phyloP scores from a whole-genome alignment of 2,329 filamentous ascomycete species.

The Seiridium cupressi region DNA sequence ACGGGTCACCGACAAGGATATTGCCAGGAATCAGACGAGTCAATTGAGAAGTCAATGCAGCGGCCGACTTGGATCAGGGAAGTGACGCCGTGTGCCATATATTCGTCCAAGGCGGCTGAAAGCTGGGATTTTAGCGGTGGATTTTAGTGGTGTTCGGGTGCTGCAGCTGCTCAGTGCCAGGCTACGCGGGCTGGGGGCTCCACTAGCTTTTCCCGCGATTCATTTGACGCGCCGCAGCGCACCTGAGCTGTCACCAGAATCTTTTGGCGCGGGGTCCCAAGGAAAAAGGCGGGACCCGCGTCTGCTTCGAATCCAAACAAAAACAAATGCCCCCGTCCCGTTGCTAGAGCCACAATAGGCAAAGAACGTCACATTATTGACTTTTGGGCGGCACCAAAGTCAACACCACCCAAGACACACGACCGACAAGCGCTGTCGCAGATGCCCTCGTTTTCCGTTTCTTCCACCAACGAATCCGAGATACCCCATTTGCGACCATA shows the following conservation, averaged over 20 bases:
- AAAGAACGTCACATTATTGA: not conserved
- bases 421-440: not conserved
- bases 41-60: not conserved
- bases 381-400: not conserved
- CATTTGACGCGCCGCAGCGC: not conserved
- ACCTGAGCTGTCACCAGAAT: not conserved
- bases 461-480: not conserved
- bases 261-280: too few species aligned
- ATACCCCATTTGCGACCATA: not conserved
- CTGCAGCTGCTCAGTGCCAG: too few species aligned
- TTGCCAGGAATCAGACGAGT: not conserved
- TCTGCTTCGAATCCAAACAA: constrained; percentile 25
- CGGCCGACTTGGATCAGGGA: too few species aligned
- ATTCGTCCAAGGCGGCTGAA: too few species aligned
- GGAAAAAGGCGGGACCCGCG: constrained; percentile 11
- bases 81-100: too few species aligned
- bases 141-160: too few species aligned
- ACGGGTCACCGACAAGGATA: not conserved
- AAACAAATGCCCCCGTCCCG: constrained; percentile 23
- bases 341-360: constrained; percentile 11
- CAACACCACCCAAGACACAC: not conserved
- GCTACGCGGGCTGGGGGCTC: too few species aligned
- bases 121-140: too few species aligned
- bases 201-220: too few species aligned
- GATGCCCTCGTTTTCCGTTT: not conserved